Percentiles rank a stretch among this genome's conserved stretches.
Conservation (phyloP, 2,329 filamentous ascomycete species). For the Bipolaris oryzae region DNA sequence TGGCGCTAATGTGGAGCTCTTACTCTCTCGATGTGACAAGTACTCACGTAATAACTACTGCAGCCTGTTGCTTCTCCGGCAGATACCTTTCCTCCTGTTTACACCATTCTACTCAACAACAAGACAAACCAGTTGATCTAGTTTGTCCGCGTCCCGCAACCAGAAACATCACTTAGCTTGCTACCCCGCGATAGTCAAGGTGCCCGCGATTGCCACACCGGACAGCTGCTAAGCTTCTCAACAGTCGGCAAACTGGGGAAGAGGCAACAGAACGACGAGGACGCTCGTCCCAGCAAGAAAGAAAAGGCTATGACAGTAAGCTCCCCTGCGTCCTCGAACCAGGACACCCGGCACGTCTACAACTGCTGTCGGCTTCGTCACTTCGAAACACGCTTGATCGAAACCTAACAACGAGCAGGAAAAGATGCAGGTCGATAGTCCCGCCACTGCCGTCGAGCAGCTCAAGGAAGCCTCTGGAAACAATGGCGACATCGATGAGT, state of each 20-base stretch:
- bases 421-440: slow-evolving; percentile 68
- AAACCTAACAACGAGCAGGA: slow-evolving; percentile 48
- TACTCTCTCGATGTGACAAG: slow-evolving; percentile 28
- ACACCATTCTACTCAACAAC: slow-evolving; percentile 3
- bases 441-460: slow-evolving; percentile 63
- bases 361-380: background rate
- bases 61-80: slow-evolving; percentile 19
- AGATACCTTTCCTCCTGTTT: slow-evolving; percentile 2
- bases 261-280: slow-evolving; percentile 48
- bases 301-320: slow-evolving; percentile 51
- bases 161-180: background rate
- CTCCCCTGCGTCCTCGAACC: slow-evolving; percentile 11
- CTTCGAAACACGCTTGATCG: slow-evolving; percentile 5
- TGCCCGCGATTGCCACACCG: slow-evolving; percentile 25
- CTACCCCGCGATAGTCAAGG: slow-evolving; percentile 24
- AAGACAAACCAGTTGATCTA: slow-evolving; percentile 11
- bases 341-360: slow-evolving; percentile 5
- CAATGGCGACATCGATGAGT: slow-evolving; percentile 70
- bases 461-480: slow-evolving; percentile 56
- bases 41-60: slow-evolving; percentile 21
- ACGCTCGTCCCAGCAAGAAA: slow-evolving; percentile 50
- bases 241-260: slow-evolving; percentile 52
- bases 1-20: slow-evolving; percentile 26
- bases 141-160: slow-evolving; percentile 5
- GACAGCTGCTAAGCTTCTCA: slow-evolving; percentile 31